Evolutionary conservation across 148 eudicot species (phyloP), one percentile per base, ranked within the genome.

Genomic region (Drosera capensis): DNA sequence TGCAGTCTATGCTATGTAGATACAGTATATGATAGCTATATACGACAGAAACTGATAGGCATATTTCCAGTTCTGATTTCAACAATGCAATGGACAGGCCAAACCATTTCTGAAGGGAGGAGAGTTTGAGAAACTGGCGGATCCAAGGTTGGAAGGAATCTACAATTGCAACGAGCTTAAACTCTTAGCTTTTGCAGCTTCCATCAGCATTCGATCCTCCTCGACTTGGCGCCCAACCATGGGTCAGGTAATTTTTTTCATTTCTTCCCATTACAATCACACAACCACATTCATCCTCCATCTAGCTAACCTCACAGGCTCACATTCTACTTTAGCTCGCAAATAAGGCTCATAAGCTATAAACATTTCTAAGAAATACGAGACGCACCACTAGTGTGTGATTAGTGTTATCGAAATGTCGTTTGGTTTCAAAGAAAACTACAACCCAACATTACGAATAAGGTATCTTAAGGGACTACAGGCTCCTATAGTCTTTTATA

Each of bases 221-320:
- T 54, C 95, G 7, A 51, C 63, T n/a, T 90, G 99, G 85, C 86
- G 95, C 9, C 95, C 99, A 23, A 65, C 75, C 49, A 90, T 90
- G 77, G 73, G 63, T 53, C 80, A 90, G 95, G 99, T 90, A 40
- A 34, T 28, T 39, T 26, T 43, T 24, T 11, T 40, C 19, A 14
- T 17, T 28, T 43, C 5, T 13, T 40, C 14, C 17, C n/a, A n/a
- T n/a, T n/a, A n/a, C n/a, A n/a, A n/a, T n/a, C n/a, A n/a, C n/a
- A n/a, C n/a, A n/a, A n/a, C n/a, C n/a, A n/a, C n/a, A n/a, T n/a
- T n/a, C n/a, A n/a, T n/a, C n/a, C n/a, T n/a, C n/a, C n/a, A n/a
- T n/a, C n/a, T n/a, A n/a, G n/a, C n/a, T n/a, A n/a, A n/a, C n/a
- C n/a, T n/a, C n/a, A n/a, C n/a, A n/a, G n/a, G n/a, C n/a, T n/a